Percentiles rank a stretch among this genome's conserved stretches.
phyloP scores from a whole-genome alignment of 768 basidiomycete species.

The Nidularia pulvinata region DNA sequence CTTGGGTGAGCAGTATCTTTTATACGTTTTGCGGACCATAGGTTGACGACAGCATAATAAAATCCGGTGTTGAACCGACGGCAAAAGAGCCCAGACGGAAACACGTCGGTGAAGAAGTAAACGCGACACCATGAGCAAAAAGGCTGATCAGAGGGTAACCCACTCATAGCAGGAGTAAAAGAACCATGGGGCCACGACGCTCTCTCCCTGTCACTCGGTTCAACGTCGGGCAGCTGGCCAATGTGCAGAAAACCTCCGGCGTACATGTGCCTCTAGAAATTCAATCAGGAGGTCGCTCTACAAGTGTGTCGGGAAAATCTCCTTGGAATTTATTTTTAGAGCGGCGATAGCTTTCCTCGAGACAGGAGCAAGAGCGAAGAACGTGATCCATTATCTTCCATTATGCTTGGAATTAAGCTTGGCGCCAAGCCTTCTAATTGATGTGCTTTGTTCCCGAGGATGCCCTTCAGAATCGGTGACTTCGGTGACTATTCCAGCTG shows the following conservation, averaged over 20 bases:
- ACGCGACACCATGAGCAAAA: too few relatives aligned
- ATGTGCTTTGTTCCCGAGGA: too few relatives aligned
- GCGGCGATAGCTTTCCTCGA: too few relatives aligned
- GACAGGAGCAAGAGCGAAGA: too few relatives aligned
- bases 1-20: neutral
- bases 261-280: neutral
- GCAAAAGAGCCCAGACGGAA: constrained; percentile 12
- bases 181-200: constrained; percentile 3
- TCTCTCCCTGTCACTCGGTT: constrained; percentile 11
- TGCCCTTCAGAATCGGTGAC: too few relatives aligned
- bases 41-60: constrained; percentile 23
- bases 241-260: neutral
- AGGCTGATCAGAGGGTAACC: constrained; percentile 22
- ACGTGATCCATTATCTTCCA: too few relatives aligned
- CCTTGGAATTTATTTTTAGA: neutral
- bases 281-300: neutral
- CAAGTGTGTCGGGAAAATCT: neutral
- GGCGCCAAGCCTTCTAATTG: too few relatives aligned
- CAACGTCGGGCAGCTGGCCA: constrained; percentile 13
- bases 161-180: constrained; percentile 18
- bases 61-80: constrained; percentile 34
- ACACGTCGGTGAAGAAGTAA: constrained; percentile 19
- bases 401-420: too few relatives aligned
- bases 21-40: neutral
- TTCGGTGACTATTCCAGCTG: too few relatives aligned